Evolutionary conservation across 805 yeast species (phyloP), one percentile per base, ranked within the genome.

Genomic region (Candida stauntonica): DNA sequence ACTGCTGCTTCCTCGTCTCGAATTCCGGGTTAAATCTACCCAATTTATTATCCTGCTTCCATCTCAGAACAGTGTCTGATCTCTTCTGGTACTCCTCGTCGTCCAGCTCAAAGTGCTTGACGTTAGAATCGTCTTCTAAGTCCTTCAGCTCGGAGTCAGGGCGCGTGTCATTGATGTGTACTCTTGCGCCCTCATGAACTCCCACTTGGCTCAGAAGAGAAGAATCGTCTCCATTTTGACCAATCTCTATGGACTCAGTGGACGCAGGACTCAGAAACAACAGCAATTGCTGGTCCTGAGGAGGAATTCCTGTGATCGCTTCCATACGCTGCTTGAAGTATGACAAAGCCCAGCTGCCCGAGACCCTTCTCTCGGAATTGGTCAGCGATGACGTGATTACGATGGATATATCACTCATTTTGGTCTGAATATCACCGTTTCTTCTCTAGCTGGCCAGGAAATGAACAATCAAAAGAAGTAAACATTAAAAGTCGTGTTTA

Each of bases 291-390:
- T 81, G 95, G 42, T 57, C 63, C 12, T 52, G 44, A 3, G 86
- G 81, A 5, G 79, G 76, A 19, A 86, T 73, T 3, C 96, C 96
- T 0, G 95, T 84, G 44, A 85, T 75, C 26, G 66, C 68, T 50
- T 84, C 93, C 9, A 86, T 58, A 40, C 74, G 69, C 28, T 59
- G 46, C 46, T 76, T 73, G 35, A 86, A 67, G 44, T 74, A 62
- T 6, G 58, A 59, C 13, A 84, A 38, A 0, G 75, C 58, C 89
- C 91, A 84, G 27, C 66, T 68, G 0, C 77, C 72, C 0, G 82
- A 73, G 20, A 86, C 61, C 29, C 84, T 62, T 38, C 89, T 62
- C 53, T 83, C 89, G 3, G 93, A 78, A 7, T 83, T 73, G 2
- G 85, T 81, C 49, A 79, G 62, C 17, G 68, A 69, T 3, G 93